Evolutionary conservation across 2,329 filamentous ascomycete species (phyloP), one percentile per base, ranked within the genome.

Genomic region (Thermothelomyces thermophilus): DNA sequence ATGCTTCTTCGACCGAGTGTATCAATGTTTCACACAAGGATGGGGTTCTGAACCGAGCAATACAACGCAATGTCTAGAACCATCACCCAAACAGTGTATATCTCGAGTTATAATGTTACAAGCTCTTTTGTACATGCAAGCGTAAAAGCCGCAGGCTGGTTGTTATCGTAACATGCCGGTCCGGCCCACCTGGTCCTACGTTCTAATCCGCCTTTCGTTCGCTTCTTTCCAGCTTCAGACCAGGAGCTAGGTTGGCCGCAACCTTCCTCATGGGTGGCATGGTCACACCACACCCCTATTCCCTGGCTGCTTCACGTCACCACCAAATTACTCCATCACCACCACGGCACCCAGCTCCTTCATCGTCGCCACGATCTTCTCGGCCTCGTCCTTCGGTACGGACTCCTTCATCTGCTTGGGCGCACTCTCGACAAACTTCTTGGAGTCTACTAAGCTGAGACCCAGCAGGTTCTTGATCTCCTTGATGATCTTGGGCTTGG

Each of bases 401-500:
- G 87, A 90, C 74, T 99, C 93, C 84, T 97, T 97, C 88, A 99
- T 87, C 70, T 88, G 75, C 85, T 99, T 99, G 58, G 93, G 93
- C 61, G 87, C 90, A 66, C 87, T 89, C 79, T 99, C 93, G 59
- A 98, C 93, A 65, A 99, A 99, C 78, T 99, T 99, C 86, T 99
- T 99, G 74, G 88, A 95, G 73, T 99, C 93, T 61, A 99, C 94
- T 75, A 99, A 79, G 68, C 87, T 94, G 66, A 98, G 73, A 37
- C 93, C 93, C 54, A 99, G 76, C 82, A 98, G 79, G 65, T 82
- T 84, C 83, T 99, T 99, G 75, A 99, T 80, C 77, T 99, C 93
- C 82, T 99, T 99, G 80, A 98, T 99, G 64, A 98, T 77, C 86
- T 99, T 99, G 64, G 94, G 90, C 79, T 99, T 99, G 58, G 91